Percentiles rank a stretch among this genome's conserved stretches.
Evolutionary conservation across 139 green algal genomes (phyloP).

Genomic region (Auxenochlorella protothecoides): DNA sequence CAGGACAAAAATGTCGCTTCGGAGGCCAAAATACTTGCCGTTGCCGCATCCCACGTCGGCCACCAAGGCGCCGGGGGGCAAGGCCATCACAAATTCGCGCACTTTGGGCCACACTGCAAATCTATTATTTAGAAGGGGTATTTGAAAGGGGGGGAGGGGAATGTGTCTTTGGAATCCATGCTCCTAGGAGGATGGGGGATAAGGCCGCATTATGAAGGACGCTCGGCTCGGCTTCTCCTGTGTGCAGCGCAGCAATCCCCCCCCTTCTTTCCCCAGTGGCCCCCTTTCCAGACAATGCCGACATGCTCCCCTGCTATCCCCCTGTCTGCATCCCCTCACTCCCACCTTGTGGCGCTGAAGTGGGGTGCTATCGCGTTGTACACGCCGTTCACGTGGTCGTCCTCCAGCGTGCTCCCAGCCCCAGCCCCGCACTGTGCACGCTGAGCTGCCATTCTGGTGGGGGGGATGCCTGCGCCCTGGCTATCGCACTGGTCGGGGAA

Average conservation of each 20-base stretch:
- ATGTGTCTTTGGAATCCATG: too few species aligned
- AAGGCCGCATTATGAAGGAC: too few species aligned
- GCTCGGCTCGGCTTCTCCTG: too few species aligned
- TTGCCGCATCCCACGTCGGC: constrained; percentile 95
- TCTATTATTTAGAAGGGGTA: constrained; percentile 4
- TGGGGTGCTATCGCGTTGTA: constrained; percentile 95
- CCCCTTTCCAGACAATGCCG: neutral
- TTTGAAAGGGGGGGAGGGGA: too few species aligned
- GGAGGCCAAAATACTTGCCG: constrained; percentile 90
- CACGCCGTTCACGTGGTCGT: constrained; percentile 66
- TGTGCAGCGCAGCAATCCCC: too few species aligned
- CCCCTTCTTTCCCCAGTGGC: neutral
- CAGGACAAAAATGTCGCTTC: constrained; percentile 58
- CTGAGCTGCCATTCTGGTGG: constrained; percentile 25
- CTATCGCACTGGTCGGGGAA: constrained; percentile 82
- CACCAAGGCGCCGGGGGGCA: constrained; percentile 55
- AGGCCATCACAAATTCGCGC: constrained; percentile 62
- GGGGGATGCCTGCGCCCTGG: constrained; percentile 54
- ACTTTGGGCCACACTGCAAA: constrained; percentile 89
- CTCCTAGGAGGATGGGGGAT: too few species aligned
- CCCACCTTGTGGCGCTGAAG: constrained; percentile 80
- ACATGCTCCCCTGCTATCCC: too few species aligned
- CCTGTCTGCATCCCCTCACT: too few species aligned
- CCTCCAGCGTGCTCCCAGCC: constrained; percentile 18
- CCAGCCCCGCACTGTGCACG: too few species aligned